Base-by-base conservation (phyloP, 177 flowering plant species). In the Vitis hybrid region DNA sequence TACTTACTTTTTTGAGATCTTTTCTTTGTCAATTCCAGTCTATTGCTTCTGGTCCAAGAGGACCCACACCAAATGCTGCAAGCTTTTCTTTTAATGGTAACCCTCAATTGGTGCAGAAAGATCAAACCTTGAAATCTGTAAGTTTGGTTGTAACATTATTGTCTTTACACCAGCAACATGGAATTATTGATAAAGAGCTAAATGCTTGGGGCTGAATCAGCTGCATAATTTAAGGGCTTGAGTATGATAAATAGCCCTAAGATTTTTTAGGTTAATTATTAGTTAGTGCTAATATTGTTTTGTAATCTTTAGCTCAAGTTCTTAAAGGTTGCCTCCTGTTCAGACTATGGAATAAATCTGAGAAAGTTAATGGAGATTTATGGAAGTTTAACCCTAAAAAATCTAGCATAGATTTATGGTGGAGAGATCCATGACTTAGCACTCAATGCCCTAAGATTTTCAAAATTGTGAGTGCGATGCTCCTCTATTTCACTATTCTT, bases 1-100 rank as follows among this genome's bases (percentile, higher is more conserved):
- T 52, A 49, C 68, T 51, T 51, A 65, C 29, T 51, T 13, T 21
- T 65, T 65, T 51, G 45, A 10, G 6, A 18, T 57, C 6, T 15
- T 62, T 39, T 55, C 50, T 45, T 2, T 72, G 65, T 52, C 62
- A 5, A 62, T 78, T 56, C 58, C 75, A 77, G 86, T 74, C 62
- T 68, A 26, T 65, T 62, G 51, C 65, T 68, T 57, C 76, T 16
- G 70, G 60, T 52, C 69, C 72, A 18, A 61, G 45, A 31, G 64
- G 60, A 60, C 51, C 14, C 33, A 33, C 67, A 29, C 45, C 73
- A 62, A 58, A 66, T 75, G 14, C 68, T 70, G 67, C 67, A n/a
- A 66, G 57, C 49, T 65, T 60, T 57, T 62, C 74, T 70, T 70
- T 59, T 15, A 62, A 50, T 21, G 74, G 68, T 51, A 68, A 51